These are phyloP conservation scores for Platismatia glauca DNA, from an alignment of 495 filamentous ascomycete genomes.

Conservation along the genomic window DNA sequence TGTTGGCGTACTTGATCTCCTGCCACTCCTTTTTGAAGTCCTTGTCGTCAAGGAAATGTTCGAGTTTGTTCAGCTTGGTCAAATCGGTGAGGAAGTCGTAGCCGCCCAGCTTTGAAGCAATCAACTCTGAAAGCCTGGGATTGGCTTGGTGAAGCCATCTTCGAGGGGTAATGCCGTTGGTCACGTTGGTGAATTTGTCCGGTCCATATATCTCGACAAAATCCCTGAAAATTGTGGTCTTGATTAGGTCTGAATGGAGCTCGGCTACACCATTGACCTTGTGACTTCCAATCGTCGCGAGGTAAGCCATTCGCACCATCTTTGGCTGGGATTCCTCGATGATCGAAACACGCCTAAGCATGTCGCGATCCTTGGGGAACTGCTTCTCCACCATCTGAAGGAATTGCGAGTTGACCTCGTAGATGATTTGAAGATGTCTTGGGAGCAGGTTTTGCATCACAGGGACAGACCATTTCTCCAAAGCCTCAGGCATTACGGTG, in stretches of 20 bases:
- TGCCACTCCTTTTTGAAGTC: constrained; percentile 86
- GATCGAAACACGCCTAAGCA: constrained; percentile 79
- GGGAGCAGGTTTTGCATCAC: constrained; percentile 87
- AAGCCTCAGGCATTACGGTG: constrained; percentile 89
- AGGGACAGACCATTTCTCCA: constrained; percentile 98
- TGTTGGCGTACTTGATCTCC: constrained; percentile 75
- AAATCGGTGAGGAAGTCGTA: constrained; percentile 81
- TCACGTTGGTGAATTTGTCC: constrained; percentile 97
- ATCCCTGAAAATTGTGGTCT: constrained; percentile 98
- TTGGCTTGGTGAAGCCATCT: constrained; percentile 98
- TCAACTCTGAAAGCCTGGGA: constrained; percentile 81
- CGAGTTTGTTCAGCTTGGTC: constrained; percentile 73
- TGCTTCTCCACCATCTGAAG: constrained; percentile 77
- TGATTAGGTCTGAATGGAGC: constrained; percentile 92
- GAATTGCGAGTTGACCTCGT: constrained; percentile 95
- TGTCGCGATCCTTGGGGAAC: constrained; percentile 82
- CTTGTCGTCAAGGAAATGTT: constrained; percentile 71
- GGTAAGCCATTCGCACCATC: constrained; percentile 93
- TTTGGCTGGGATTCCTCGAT: constrained; percentile 97
- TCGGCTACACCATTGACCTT: constrained; percentile 99
- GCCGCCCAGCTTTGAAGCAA: constrained; percentile 78
- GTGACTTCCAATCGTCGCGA: constrained; percentile 94
- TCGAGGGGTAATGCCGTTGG: constrained; percentile 91
- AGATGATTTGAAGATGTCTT: constrained; percentile 94
- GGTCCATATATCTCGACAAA: constrained; percentile 89